Percentiles rank a stretch among this genome's conserved stretches.
phyloP scores from a whole-genome alignment of 805 yeast genomes.

The Sugiyamaella americana region DNA sequence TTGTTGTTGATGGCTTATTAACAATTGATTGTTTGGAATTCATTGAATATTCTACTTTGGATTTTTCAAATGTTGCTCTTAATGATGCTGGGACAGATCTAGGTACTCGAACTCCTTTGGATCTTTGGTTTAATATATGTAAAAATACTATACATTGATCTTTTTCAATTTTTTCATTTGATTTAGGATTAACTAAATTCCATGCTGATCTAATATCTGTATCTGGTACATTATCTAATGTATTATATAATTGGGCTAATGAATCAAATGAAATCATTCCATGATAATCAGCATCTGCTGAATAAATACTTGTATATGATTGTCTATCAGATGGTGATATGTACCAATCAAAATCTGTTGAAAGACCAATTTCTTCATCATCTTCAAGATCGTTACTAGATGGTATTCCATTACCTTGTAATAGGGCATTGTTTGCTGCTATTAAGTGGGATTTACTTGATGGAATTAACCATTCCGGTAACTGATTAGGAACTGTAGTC shows the following conservation, averaged over 20 bases:
- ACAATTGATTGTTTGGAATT: conserved; percentile 46
- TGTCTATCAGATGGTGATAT: conserved; percentile 81
- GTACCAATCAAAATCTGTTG: conserved; percentile 89
- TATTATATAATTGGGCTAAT: conserved; percentile 58
- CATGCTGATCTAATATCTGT: conserved; percentile 86
- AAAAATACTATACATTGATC: conserved; percentile 87
- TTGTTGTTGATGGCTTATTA: conserved; percentile 15
- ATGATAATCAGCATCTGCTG: conserved; percentile 63
- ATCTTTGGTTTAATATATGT: conserved; percentile 87
- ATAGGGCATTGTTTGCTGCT: conserved; percentile 67
- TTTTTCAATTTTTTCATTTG: conserved; percentile 80
- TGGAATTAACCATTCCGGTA: conserved; percentile 93
- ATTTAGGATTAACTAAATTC: conserved; percentile 90
- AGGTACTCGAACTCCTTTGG: conserved; percentile 79
- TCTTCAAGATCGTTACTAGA: conserved; percentile 19
- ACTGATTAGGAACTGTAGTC: conserved; percentile 54
- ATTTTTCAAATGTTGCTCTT: conserved; percentile 86
- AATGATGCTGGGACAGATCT: conserved; percentile 90
- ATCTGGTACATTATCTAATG: conserved; percentile 67
- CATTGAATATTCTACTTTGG: conserved; percentile 57
- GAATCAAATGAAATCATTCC: conserved; percentile 78
- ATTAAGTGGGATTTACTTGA: conserved; percentile 79
- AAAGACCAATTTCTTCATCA: conserved; percentile 58
- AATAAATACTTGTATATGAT: conserved; percentile 72
- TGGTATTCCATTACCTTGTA: conserved; percentile 8